phyloP scores from a whole-genome alignment of 179 eudicot species.

The Silene noctiflora region DNA sequence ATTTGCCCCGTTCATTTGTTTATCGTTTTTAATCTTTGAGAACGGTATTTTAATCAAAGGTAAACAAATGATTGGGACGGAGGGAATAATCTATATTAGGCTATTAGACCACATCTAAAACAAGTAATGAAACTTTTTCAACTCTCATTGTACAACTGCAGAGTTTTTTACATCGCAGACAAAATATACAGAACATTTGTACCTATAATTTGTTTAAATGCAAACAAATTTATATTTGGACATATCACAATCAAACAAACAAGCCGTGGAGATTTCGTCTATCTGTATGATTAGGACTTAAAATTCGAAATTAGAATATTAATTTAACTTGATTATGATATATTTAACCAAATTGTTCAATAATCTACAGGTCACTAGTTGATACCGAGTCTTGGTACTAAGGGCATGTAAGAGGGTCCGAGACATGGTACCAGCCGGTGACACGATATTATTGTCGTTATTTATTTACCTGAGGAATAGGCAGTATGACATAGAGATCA shows the following conservation, averaged over 20 bases:
- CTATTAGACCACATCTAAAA: too few species aligned
- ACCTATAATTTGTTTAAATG: not conserved
- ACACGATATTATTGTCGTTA: too few species aligned
- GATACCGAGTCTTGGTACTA: too few species aligned
- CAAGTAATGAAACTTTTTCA: conserved; percentile 7
- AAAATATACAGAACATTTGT: conserved; percentile 4
- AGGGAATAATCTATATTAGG: too few species aligned
- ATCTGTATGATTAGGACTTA: not conserved
- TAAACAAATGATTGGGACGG: too few species aligned
- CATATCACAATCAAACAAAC: not conserved
- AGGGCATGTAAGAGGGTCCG: too few species aligned
- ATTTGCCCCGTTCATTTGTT: too few species aligned
- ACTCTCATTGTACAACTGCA: conserved; percentile 8
- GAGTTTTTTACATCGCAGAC: not conserved
- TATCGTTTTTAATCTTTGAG: too few species aligned
- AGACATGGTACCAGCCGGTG: too few species aligned
- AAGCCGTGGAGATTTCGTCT: not conserved
- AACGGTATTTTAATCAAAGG: too few species aligned
- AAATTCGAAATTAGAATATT: not conserved
- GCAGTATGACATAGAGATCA: conserved; percentile 79
- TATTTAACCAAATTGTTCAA: not conserved
- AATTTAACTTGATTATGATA: not conserved
- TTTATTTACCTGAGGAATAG: conserved; percentile 75
- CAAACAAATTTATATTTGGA: conserved; percentile 12
- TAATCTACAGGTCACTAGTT: too few species aligned